Percentiles rank a stretch among this genome's conserved stretches.
phyloP scores from a whole-genome alignment of 2,329 filamentous ascomycete species.

The Botrytis elliptica region DNA sequence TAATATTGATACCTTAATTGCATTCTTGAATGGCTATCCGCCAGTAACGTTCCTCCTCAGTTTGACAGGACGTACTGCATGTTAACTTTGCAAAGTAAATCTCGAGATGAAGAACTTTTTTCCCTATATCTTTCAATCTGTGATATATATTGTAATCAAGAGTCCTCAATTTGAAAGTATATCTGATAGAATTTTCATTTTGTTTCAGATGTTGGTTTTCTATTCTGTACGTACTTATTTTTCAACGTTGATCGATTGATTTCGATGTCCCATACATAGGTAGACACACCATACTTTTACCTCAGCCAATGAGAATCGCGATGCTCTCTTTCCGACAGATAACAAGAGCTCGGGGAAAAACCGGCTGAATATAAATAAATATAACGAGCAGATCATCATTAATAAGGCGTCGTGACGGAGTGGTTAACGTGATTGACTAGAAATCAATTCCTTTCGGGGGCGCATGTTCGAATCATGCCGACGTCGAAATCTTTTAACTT shows the following conservation, averaged over 20 bases:
- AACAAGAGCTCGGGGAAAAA: fast-evolving
- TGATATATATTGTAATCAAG: background rate
- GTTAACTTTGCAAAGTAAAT: background rate
- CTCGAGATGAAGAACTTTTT: background rate
- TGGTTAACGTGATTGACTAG: conserved; percentile 20
- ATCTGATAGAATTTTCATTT: background rate
- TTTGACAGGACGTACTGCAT: background rate
- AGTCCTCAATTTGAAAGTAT: background rate
- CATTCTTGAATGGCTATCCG: background rate
- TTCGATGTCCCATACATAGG: background rate
- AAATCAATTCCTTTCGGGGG: conserved; percentile 20
- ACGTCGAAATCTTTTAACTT: background rate
- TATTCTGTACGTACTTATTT: background rate
- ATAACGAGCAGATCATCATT: fast-evolving
- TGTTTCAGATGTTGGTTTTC: background rate
- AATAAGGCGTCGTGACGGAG: conserved; percentile 15
- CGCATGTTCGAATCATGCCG: conserved; percentile 20
- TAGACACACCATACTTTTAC: background rate
- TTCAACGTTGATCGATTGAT: background rate
- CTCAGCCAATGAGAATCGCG: background rate
- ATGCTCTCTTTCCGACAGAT: fast-evolving
- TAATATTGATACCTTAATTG: background rate
- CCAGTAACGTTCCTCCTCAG: background rate
- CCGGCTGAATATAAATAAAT: fast-evolving
- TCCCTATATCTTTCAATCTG: background rate